These are phyloP conservation scores for Penicillium tannophilum DNA, from an alignment of 495 filamentous ascomycete genomes.

Conservation along the genomic window DNA sequence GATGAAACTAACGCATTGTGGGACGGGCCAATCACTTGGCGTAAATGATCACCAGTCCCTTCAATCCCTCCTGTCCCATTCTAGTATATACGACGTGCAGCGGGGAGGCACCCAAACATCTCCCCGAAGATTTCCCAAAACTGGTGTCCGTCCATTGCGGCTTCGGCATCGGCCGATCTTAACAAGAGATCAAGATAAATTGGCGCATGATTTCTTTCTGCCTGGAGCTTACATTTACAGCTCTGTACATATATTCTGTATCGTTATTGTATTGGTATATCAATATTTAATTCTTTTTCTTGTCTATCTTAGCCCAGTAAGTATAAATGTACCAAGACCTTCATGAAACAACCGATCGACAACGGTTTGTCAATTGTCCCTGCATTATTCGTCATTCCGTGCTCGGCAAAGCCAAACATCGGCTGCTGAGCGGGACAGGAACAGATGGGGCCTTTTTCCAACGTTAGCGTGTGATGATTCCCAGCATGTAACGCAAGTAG, in stretches of 20 bases:
- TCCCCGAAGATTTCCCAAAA: neutral
- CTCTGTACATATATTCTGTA: no score
- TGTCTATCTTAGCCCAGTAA: no score
- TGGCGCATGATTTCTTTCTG: neutral
- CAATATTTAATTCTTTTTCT: no score
- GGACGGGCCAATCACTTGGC: neutral
- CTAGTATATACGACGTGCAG: neutral
- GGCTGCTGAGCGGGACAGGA: neutral
- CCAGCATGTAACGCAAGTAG: no score
- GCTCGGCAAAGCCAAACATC: neutral
- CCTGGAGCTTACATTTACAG: no score
- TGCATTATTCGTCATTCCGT: neutral
- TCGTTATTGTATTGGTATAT: no score
- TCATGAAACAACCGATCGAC: neutral
- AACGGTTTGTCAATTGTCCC: neutral
- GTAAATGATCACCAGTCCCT: neutral
- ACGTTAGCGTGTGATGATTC: neutral
- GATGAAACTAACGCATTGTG: neutral
- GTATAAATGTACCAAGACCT: no score
- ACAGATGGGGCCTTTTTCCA: neutral
- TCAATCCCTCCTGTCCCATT: neutral
- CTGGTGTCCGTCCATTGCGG: neutral
- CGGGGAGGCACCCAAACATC: neutral
- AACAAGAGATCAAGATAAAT: neutral
- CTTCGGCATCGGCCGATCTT: neutral